Percentiles rank a stretch among this genome's conserved stretches.
These are phyloP conservation scores for Elongisporangium anandrum DNA, from an alignment of 352 stramenopile genomes.

Conservation along the genomic window DNA sequence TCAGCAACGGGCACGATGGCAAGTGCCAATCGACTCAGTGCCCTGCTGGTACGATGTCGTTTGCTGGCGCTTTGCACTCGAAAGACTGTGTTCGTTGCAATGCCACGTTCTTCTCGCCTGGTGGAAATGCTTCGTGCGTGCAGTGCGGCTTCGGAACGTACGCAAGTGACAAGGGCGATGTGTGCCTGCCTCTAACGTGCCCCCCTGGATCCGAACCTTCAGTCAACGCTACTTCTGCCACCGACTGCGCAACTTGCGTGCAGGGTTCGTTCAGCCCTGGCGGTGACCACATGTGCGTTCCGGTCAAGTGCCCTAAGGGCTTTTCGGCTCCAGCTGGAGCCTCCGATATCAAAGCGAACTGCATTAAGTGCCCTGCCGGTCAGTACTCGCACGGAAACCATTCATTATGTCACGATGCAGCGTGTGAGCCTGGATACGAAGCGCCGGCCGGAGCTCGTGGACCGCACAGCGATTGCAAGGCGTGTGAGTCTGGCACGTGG, in stretches of 20 bases:
- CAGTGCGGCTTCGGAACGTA: constrained; percentile 31
- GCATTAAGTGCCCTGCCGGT: constrained; percentile 18
- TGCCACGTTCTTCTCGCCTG: constrained; percentile 23
- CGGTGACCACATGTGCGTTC: constrained; percentile 16
- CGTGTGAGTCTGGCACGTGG: constrained; percentile 32
- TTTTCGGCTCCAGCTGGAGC: constrained; percentile 19
- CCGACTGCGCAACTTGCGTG: constrained; percentile 27
- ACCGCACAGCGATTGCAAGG: constrained; percentile 29
- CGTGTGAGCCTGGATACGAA: constrained; percentile 27
- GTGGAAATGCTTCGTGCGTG: constrained; percentile 23
- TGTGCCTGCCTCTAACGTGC: constrained; percentile 23
- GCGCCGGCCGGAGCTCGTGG: constrained; percentile 19
- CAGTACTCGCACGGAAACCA: constrained; percentile 34
- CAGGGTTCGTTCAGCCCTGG: constrained; percentile 34
- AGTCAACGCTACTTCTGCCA: constrained; percentile 8
- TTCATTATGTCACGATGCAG: constrained; percentile 19
- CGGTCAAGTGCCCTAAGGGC: constrained; percentile 23
- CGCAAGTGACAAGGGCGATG: constrained; percentile 11
- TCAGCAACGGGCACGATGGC: constrained; percentile 20
- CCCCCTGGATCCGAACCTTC: constrained; percentile 20
- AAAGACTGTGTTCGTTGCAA: constrained; percentile 24
- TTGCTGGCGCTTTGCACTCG: constrained; percentile 14
- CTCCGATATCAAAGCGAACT: constrained; percentile 16
- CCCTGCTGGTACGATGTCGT: constrained; percentile 15
- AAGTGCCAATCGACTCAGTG: constrained; percentile 21